A percentile compares a stretch with the other conserved stretches of the same genome.
Conservation (phyloP, 108 stramenopile genomes). For the Parietichytrium sp. region DNA sequence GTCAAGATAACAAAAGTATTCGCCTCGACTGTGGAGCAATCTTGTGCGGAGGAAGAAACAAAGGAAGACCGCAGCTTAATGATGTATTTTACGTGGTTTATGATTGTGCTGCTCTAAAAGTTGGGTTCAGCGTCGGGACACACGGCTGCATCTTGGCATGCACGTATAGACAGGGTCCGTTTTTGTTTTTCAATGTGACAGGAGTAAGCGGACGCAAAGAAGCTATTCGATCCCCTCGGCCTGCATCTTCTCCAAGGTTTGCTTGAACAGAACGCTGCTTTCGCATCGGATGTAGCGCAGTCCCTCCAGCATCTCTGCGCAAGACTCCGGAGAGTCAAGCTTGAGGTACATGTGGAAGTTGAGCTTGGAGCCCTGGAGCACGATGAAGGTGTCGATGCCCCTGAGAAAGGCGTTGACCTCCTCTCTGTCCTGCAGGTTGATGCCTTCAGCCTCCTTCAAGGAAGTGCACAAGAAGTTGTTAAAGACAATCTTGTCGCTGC, state of each 20-base stretch:
- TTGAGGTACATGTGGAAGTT: background rate
- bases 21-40: no score
- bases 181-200: no score
- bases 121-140: no score
- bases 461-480: background rate
- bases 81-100: no score
- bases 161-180: no score
- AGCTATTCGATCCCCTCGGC: no score
- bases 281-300: constrained; percentile 22
- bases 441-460: background rate
- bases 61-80: no score
- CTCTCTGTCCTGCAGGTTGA: background rate
- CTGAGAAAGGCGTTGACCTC: background rate
- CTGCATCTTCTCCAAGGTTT: constrained; percentile 23
- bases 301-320: background rate
- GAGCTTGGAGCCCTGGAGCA: constrained; percentile 15
- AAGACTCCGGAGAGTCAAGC: constrained; percentile 26
- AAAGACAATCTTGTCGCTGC: background rate
- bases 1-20: no score
- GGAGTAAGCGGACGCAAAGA: no score
- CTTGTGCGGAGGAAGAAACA: no score
- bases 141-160: no score
- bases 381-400: constrained; percentile 5
- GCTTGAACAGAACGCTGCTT: constrained; percentile 11
- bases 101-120: no score